These are phyloP conservation scores for Colletotrichum sp. DNA, from an alignment of 2,329 filamentous ascomycete genomes.

Conservation along the genomic window DNA sequence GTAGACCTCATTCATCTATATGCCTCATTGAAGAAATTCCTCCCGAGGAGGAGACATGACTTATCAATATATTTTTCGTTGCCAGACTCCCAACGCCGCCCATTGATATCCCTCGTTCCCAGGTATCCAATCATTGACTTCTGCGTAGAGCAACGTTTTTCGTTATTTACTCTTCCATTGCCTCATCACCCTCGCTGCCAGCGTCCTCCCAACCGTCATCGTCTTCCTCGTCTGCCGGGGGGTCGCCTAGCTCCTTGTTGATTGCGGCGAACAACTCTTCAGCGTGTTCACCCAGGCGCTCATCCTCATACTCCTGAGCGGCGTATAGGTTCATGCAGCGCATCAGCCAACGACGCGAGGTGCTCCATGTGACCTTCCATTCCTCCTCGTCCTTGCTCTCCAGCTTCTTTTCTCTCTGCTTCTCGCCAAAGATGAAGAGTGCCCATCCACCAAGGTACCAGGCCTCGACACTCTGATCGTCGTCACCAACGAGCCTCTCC, in stretches of 20 bases:
- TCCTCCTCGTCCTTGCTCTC: conserved; percentile 45
- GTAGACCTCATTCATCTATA: background rate
- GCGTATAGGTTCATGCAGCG: conserved; percentile 82
- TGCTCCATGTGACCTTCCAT: conserved; percentile 68
- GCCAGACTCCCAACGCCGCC: conserved; percentile 9
- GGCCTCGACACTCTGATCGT: conserved; percentile 92
- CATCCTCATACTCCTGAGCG: conserved; percentile 83
- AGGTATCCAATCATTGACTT: background rate
- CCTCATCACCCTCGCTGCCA: conserved; percentile 49
- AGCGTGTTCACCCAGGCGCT: conserved; percentile 76
- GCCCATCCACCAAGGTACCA: conserved; percentile 99
- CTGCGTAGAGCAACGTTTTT: background rate
- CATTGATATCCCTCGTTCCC: background rate
- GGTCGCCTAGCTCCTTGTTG: conserved; percentile 67
- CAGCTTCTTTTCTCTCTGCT: conserved; percentile 51
- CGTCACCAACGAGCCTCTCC: conserved; percentile 82
- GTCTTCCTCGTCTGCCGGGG: conserved; percentile 56
- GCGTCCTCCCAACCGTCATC: conserved; percentile 54
- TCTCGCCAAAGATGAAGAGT: conserved; percentile 78
- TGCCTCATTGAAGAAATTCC: background rate
- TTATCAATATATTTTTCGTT: background rate
- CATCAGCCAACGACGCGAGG: conserved; percentile 82
- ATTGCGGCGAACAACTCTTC: conserved; percentile 70
- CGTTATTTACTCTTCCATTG: conserved; percentile 49
- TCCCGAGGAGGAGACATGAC: background rate